Percentiles rank a stretch among this genome's conserved stretches.
Evolutionary conservation across 106 monocot genomes (phyloP).

Genomic region (Dendrobium chrysotoxum): DNA sequence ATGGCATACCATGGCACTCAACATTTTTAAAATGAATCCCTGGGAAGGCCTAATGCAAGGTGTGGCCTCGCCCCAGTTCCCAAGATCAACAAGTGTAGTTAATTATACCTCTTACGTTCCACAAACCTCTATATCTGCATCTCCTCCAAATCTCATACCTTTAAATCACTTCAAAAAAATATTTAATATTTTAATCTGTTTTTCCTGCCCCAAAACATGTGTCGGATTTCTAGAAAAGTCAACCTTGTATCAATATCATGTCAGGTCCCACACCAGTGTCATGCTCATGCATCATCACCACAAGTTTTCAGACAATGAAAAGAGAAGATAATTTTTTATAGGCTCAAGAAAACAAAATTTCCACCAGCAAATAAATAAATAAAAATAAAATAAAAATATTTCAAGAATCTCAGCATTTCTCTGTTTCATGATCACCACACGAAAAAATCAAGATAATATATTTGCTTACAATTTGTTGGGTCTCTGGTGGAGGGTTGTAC

Average conservation of each 20-base stretch:
- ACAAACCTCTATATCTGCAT: too few species aligned
- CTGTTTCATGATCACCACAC: not conserved
- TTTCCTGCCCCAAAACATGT: not conserved
- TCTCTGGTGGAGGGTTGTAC: constrained; percentile 58
- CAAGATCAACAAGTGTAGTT: too few species aligned
- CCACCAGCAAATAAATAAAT: not conserved
- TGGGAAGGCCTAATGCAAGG: too few species aligned
- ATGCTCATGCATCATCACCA: not conserved
- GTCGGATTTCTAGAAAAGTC: not conserved
- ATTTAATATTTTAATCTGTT: not conserved
- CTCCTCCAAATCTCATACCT: too few species aligned
- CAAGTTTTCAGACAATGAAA: not conserved
- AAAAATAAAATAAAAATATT: not conserved
- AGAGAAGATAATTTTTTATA: not conserved
- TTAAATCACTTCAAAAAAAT: not conserved
- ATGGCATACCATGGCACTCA: too few species aligned
- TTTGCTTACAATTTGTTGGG: constrained; percentile 75
- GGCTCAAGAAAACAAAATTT: not conserved
- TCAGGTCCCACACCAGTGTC: not conserved
- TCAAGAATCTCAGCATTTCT: not conserved
- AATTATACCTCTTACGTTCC: too few species aligned
- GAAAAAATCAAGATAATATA: not conserved
- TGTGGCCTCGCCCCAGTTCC: too few species aligned
- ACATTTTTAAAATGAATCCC: too few species aligned
- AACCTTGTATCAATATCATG: not conserved